Evolutionary conservation across 805 yeast species (phyloP).

Genomic region (Isabelozyma rhagii): DNA sequence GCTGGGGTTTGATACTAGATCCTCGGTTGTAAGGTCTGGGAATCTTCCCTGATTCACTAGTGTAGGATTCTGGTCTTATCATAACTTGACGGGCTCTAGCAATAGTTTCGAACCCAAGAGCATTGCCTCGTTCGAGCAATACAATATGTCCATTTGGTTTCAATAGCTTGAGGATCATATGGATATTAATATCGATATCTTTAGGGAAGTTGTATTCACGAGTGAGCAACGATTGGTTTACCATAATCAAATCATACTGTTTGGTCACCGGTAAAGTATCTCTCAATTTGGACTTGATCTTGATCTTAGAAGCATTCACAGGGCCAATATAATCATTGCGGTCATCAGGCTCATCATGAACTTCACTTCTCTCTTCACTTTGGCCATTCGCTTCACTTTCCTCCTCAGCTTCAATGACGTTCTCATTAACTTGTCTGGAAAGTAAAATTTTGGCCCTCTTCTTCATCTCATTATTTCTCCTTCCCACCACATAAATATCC

Average conservation of each 20-base stretch:
- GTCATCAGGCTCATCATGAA: slow-evolving; percentile 5
- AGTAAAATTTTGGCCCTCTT: slow-evolving; percentile 74
- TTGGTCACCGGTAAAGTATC: slow-evolving; percentile 49
- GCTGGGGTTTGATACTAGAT: slow-evolving; percentile 40
- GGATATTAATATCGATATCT: slow-evolving; percentile 67
- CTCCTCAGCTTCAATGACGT: slow-evolving; percentile 13
- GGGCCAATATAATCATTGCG: slow-evolving; percentile 32
- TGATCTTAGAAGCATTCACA: slow-evolving; percentile 56
- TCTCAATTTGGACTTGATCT: slow-evolving; percentile 53
- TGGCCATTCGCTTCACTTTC: slow-evolving; percentile 5
- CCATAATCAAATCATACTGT: slow-evolving; percentile 77
- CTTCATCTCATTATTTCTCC: slow-evolving; percentile 59
- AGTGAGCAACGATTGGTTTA: slow-evolving; percentile 71
- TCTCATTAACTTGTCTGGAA: slow-evolving; percentile 61
- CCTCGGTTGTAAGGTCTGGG: slow-evolving; percentile 69
- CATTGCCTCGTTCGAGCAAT: slow-evolving; percentile 83
- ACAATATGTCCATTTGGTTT: slow-evolving; percentile 80
- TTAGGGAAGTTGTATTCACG: slow-evolving; percentile 61
- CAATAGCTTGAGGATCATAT: slow-evolving; percentile 55
- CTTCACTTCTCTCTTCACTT: slow-evolving; percentile 5
- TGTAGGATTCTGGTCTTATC: slow-evolving; percentile 76
- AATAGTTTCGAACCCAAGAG: slow-evolving; percentile 81
- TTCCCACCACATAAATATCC: slow-evolving; percentile 71
- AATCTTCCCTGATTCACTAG: slow-evolving; percentile 53
- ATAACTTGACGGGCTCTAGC: slow-evolving; percentile 89